Conservation (phyloP, 305 asterid genomes). For the Striga hermonthica region DNA sequence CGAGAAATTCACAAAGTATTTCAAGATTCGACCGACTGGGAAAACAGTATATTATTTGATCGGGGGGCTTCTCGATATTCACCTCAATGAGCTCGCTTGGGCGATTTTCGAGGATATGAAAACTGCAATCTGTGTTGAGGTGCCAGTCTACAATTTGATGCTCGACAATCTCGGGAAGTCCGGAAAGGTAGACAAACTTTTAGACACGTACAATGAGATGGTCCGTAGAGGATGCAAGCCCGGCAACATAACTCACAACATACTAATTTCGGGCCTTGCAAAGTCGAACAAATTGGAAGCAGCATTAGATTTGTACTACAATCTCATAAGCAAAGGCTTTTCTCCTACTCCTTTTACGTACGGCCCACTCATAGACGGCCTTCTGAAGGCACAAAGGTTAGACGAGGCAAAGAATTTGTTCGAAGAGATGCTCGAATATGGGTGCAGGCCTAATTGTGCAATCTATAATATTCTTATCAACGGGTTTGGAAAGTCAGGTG, state of each 20-base stretch:
- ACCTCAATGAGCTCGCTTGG: slow-evolving; percentile 64
- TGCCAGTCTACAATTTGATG: slow-evolving; percentile 70
- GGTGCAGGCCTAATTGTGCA: slow-evolving; percentile 79
- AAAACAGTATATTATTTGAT: slow-evolving; percentile 62
- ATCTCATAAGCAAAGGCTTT: slow-evolving; percentile 76
- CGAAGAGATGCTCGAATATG: slow-evolving; percentile 73
- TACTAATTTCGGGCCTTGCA: slow-evolving; percentile 79
- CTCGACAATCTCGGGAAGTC: slow-evolving; percentile 84
- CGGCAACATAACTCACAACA: slow-evolving; percentile 66
- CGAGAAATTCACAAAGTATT: slow-evolving; percentile 47
- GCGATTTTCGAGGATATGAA: slow-evolving; percentile 68
- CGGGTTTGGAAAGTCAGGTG: slow-evolving; percentile 88
- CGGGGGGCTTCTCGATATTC: slow-evolving; percentile 67
- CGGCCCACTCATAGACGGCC: slow-evolving; percentile 92
- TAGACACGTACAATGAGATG: slow-evolving; percentile 74
- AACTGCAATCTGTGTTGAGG: slow-evolving; percentile 59
- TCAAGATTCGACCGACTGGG: slow-evolving; percentile 51
- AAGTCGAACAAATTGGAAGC: slow-evolving; percentile 62
- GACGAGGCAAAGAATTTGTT: slow-evolving; percentile 68
- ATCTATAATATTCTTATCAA: slow-evolving; percentile 86
- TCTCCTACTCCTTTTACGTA: slow-evolving; percentile 91
- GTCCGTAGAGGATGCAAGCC: slow-evolving; percentile 63
- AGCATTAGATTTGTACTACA: slow-evolving; percentile 73
- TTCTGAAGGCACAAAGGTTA: slow-evolving; percentile 56
- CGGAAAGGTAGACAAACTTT: slow-evolving; percentile 61